Evolutionary conservation across 345 rosid species (phyloP).

Genomic region (Mercurialis annua): DNA sequence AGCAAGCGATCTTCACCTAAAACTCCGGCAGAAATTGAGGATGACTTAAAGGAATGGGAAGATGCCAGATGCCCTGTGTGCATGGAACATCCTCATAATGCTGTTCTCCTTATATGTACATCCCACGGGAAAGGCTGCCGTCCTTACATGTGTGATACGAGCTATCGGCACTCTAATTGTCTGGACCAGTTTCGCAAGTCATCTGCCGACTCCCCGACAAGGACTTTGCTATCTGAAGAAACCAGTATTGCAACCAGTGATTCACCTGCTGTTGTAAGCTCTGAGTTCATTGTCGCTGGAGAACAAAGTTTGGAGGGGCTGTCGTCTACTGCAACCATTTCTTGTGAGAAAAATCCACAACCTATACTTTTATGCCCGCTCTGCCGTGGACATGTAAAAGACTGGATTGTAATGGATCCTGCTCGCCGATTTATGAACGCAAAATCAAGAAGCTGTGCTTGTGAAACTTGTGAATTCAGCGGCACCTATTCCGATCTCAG

Average conservation of each 20-base stretch:
- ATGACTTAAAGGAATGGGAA: conserved; percentile 79
- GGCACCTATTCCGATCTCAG: conserved; percentile 83
- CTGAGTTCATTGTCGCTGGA: conserved; percentile 30
- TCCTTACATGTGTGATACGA: conserved; percentile 97
- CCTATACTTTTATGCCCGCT: conserved; percentile 74
- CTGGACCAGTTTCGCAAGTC: conserved; percentile 87
- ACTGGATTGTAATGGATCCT: conserved; percentile 65
- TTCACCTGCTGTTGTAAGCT: conserved; percentile 18
- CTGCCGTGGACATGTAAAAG: conserved; percentile 82
- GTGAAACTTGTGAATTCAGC: conserved; percentile 68
- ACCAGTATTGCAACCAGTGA: conserved; percentile 20
- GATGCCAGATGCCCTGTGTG: conserved; percentile 96
- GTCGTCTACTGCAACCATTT: conserved; percentile 12
- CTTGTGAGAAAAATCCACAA: conserved; percentile 37
- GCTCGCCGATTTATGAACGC: conserved; percentile 86
- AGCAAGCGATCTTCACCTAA: conserved; percentile 38
- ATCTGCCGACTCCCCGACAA: conserved; percentile 35
- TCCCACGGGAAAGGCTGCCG: conserved; percentile 93
- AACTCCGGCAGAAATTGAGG: conserved; percentile 44
- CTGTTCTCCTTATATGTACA: conserved; percentile 83
- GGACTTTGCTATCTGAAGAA: conserved; percentile 35
- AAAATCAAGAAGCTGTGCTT: conserved; percentile 80
- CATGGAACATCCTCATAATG: conserved; percentile 99
- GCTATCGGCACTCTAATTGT: conserved; percentile 95
- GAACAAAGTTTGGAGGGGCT: conserved; percentile 38